phyloP scores from a whole-genome alignment of 495 filamentous ascomycete genomes.

The Aspergillus wentii region DNA sequence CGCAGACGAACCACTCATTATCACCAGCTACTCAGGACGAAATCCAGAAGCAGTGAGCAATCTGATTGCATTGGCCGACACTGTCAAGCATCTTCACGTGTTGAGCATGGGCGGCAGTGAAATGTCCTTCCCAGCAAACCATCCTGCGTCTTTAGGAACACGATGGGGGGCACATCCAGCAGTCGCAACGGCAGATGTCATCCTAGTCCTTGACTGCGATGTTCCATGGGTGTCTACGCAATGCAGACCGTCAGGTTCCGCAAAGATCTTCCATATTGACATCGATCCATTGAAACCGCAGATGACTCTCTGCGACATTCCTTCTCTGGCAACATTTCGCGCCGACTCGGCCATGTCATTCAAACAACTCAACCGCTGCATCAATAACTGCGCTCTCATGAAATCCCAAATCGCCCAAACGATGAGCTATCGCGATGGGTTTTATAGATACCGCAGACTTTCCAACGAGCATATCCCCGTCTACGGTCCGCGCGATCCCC shows the following conservation, averaged over 20 bases:
- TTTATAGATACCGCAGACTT: too few species aligned
- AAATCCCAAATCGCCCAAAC: constrained; percentile 12
- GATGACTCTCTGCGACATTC: constrained; percentile 19
- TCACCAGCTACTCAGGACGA: constrained; percentile 21
- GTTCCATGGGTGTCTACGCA: constrained; percentile 24
- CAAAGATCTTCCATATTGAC: constrained; percentile 24
- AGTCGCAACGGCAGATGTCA: constrained; percentile 16
- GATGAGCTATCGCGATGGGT: too few species aligned
- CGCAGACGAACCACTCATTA: constrained; percentile 17
- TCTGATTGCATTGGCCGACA: constrained; percentile 15
- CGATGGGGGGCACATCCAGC: constrained; percentile 15
- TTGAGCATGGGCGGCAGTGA: constrained; percentile 18
- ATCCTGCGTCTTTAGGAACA: constrained; percentile 15
- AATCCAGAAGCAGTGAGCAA: constrained; percentile 17
- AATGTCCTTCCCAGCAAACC: constrained; percentile 17
- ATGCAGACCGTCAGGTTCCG: constrained; percentile 11
- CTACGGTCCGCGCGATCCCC: constrained; percentile 7
- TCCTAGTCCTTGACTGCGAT: constrained; percentile 23
- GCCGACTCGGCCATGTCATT: constrained; percentile 13
- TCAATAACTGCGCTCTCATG: constrained; percentile 4
- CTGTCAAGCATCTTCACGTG: constrained; percentile 13
- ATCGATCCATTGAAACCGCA: constrained; percentile 22
- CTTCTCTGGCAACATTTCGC: constrained; percentile 9
- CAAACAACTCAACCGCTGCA: constrained; percentile 11
- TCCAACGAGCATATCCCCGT: too few species aligned